These are phyloP conservation scores for Wickerhamiella parazyma DNA, from an alignment of 805 yeast species.

Conservation along the genomic window DNA sequence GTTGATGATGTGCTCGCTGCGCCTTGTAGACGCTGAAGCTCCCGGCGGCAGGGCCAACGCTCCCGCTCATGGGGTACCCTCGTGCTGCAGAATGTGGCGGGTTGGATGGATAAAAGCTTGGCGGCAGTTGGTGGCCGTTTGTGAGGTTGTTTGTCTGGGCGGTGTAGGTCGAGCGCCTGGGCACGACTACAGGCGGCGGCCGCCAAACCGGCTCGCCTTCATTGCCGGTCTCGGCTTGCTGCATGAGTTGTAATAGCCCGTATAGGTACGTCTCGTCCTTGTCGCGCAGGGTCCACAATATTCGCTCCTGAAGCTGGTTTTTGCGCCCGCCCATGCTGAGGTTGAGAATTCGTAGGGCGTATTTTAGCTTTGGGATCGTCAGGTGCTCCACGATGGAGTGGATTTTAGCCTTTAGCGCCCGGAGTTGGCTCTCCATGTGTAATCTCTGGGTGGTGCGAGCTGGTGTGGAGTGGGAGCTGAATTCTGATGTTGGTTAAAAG, in stretches of 20 bases:
- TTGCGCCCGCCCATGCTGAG: slow-evolving; percentile 46
- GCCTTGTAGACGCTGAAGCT: no score
- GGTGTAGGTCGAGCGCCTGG: not conserved
- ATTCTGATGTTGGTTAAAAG: no score
- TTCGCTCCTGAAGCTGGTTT: slow-evolving; percentile 42
- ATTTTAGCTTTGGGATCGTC: slow-evolving; percentile 22
- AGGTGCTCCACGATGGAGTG: not conserved
- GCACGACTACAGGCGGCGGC: not conserved
- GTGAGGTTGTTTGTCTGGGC: not conserved
- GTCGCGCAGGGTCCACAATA: slow-evolving; percentile 24
- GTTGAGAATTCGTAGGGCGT: slow-evolving; percentile 26
- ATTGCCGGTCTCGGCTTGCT: not conserved
- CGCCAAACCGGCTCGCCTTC: not conserved
- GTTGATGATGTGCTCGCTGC: no score
- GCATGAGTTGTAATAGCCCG: not conserved
- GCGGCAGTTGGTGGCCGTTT: not conserved
- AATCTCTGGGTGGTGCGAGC: not conserved
- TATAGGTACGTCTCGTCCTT: slow-evolving; percentile 16
- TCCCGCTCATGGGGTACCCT: not conserved
- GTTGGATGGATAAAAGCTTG: not conserved
- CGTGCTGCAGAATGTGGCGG: not conserved
- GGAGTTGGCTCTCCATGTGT: not conserved
- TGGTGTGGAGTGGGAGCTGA: no score
- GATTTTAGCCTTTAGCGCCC: not conserved
- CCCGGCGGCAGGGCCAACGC: no score